Conservation (phyloP, 768 basidiomycete species). For the Leucocoprinus leucothites region DNA sequence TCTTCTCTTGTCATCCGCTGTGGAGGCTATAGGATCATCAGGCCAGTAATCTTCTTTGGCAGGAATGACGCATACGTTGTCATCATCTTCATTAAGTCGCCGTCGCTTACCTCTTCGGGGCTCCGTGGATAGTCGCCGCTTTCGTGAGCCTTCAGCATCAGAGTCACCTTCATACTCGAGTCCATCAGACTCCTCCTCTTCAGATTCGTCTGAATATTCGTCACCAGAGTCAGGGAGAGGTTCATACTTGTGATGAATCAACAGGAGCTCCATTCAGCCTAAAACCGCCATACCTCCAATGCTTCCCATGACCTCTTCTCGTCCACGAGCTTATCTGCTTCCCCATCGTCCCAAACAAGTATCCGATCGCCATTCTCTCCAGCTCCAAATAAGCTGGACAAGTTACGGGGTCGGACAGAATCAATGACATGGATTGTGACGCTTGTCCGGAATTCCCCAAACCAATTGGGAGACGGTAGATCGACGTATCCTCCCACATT, state of each 20-base stretch:
- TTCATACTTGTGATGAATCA: slow-evolving; percentile 54
- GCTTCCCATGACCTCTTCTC: slow-evolving; percentile 84
- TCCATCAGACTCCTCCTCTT: slow-evolving; percentile 43
- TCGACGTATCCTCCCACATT: slow-evolving; percentile 92
- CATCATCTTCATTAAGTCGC: slow-evolving; percentile 44
- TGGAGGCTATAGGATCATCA: slow-evolving; percentile 34
- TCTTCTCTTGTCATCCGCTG: slow-evolving; percentile 68
- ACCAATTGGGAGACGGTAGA: slow-evolving; percentile 70
- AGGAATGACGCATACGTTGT: slow-evolving; percentile 19
- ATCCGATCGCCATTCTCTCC: slow-evolving; percentile 69
- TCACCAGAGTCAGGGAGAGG: slow-evolving; percentile 72
- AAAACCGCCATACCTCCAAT: slow-evolving; percentile 55
- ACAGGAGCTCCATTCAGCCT: slow-evolving; percentile 4
- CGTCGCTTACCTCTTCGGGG: slow-evolving; percentile 45
- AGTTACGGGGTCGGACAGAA: slow-evolving; percentile 85
- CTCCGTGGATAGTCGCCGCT: slow-evolving; percentile 31
- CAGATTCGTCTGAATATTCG: slow-evolving; percentile 49
- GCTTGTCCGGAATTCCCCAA: slow-evolving; percentile 62
- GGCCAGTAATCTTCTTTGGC: neutral
- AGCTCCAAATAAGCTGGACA: slow-evolving; percentile 79
- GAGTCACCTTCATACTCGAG: slow-evolving; percentile 41
- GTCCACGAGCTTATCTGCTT: slow-evolving; percentile 62
- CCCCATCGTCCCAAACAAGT: slow-evolving; percentile 92
- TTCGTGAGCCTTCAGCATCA: slow-evolving; percentile 37
- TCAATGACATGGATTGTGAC: slow-evolving; percentile 92